Base-by-base conservation (phyloP, 176 grass and related monocot species). In the Eragrostis curvula region DNA sequence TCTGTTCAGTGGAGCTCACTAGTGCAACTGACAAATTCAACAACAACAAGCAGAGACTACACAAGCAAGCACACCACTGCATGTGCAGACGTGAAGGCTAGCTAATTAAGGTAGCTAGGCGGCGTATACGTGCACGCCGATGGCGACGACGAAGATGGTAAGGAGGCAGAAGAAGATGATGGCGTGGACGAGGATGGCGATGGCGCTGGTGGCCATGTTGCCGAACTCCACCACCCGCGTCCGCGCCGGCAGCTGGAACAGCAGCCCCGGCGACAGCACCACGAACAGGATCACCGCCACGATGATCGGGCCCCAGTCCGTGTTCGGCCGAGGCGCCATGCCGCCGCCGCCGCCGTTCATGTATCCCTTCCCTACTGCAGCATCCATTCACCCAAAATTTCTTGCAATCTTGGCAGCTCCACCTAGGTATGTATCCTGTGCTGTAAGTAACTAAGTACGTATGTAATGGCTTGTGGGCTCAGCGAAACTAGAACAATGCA, bases 221-320 rank as follows among this genome's bases (percentile, higher is more conserved):
- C 94, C 94, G 23, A 97, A 91, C 85, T 93, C 94, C 43, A 97
- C 57, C 84, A 91, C 89, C 72, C 91, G 43, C 27, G 82, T 70
- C 87, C 87, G 85, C 40, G 91, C 84, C 2, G 91, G 94, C 49
- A 97, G 84, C 67, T 97, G 94, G 79, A 97, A 91, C 16, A 97
- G 86, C 52, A 97, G 91, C 15, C 94, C 94, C 32, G 94, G 94
- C 15, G 91, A 97, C 0, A 93, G 83, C 57, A 93, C 21, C 74
- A 97, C 89, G 86, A 97, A 97, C 25, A 97, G 87, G 77, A 97
- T 85, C 91, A 97, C 91, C 45, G 91, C 86, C 58, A 97, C 94
- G 61, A 97, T 92, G 80, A 97, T 87, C 32, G 94, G 88, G 0
- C 91, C 94, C 94, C 94, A 97, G 85, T 97, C 94, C 12, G 94